Conservation (phyloP, 768 basidiomycete genomes). For the Antrodiella citrinella region DNA sequence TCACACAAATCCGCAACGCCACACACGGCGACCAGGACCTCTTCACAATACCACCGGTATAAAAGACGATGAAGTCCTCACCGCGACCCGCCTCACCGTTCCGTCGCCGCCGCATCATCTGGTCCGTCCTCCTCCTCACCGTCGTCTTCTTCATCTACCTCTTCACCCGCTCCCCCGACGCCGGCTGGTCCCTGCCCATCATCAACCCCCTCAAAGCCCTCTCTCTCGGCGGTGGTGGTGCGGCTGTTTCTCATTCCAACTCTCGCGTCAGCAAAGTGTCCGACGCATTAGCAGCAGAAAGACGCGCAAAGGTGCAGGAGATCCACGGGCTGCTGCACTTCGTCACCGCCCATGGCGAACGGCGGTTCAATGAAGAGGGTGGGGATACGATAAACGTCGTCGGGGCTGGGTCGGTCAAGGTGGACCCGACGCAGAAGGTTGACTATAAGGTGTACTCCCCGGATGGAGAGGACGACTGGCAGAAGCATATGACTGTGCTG, state of each 20-base stretch:
- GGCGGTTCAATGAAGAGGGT: slow-evolving; percentile 25
- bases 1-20: too few species aligned
- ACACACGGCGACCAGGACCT: neutral
- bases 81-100: slow-evolving; percentile 10
- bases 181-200: slow-evolving; percentile 24
- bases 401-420: slow-evolving; percentile 23
- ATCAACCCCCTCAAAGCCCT: slow-evolving; percentile 30
- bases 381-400: slow-evolving; percentile 12
- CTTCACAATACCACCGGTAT: neutral
- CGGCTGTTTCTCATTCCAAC: slow-evolving; percentile 26
- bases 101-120: slow-evolving; percentile 37
- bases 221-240: slow-evolving; percentile 20
- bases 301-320: slow-evolving; percentile 33
- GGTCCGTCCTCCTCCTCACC: slow-evolving; percentile 30
- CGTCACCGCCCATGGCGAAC: slow-evolving; percentile 41
- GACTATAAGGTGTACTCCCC: slow-evolving; percentile 49
- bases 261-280: slow-evolving; percentile 25
- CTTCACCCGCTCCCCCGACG: slow-evolving; percentile 29
- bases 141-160: slow-evolving; percentile 31
- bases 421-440: slow-evolving; percentile 42
- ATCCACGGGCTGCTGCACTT: slow-evolving; percentile 68
- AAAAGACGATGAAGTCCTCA: neutral
- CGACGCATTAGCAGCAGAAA: slow-evolving; percentile 18
- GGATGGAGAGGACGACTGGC: slow-evolving; percentile 37
- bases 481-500: slow-evolving; percentile 32